phyloP scores from a whole-genome alignment of 2,329 filamentous ascomycete genomes.

The Colletotrichum costaricense region DNA sequence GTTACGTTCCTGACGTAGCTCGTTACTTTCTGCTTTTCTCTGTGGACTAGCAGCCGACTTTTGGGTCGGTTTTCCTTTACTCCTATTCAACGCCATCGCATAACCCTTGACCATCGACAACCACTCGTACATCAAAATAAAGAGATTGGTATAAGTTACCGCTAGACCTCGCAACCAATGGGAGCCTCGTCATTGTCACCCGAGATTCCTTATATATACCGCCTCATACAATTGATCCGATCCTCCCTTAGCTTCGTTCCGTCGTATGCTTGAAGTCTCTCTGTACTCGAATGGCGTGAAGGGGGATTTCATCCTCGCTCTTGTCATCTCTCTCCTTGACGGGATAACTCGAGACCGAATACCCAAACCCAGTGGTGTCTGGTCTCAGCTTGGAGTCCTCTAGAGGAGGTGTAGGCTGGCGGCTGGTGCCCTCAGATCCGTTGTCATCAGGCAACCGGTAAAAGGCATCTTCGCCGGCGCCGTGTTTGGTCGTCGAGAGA shows the following conservation, averaged over 20 bases:
- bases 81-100: neutral
- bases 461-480: slow-evolving; percentile 39
- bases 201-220: no score
- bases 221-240: neutral
- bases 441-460: slow-evolving; percentile 47
- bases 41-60: neutral
- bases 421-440: slow-evolving; percentile 39
- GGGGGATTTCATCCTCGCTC: slow-evolving; percentile 50
- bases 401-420: slow-evolving; percentile 2
- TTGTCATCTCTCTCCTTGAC: slow-evolving; percentile 40
- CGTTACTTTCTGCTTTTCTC: neutral
- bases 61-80: neutral
- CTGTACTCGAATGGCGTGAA: slow-evolving; percentile 52
- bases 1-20: neutral
- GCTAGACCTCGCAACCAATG: accelerated
- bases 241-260: neutral
- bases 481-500: slow-evolving; percentile 20
- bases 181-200: neutral
- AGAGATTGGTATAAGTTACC: neutral
- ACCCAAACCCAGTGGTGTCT: slow-evolving; percentile 42
- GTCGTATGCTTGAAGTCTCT: slow-evolving; percentile 47
- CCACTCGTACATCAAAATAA: neutral
- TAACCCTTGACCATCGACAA: neutral
- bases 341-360: slow-evolving; percentile 46
- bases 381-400: slow-evolving; percentile 44